Evolutionary conservation across 257 asterid genomes (phyloP), one percentile per base, ranked within the genome.

Genomic region (Solanum gandarillasii): DNA sequence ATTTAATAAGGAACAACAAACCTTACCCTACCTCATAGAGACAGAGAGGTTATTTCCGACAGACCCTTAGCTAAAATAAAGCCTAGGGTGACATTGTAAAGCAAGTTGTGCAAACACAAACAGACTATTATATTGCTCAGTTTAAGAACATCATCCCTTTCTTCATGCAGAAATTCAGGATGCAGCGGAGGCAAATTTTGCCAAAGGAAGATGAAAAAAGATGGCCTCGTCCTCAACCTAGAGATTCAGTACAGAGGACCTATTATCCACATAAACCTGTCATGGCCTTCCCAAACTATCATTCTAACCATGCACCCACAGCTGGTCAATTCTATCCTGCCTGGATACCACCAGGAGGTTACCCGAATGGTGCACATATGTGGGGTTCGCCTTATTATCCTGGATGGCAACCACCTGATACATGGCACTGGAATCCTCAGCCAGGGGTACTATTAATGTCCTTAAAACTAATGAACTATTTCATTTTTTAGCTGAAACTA

Each of bases 281-380:
- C 38, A 84, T 92, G 92, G 92, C 93, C 84, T 92, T 81, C 83
- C 93, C 94, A 11, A 86, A 87, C 58, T 87, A 91, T 88, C 93
- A 91, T 41, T 88, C 90, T 73, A 84, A 83, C 52, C 88, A 88
- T 27, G 29, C 84, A 71, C 48, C 87, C 60, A 86, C 92, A 21
- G 78, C 84, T 68, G 89, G 88, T 86, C 94, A 88, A 58, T 82
- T 88, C 67, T 89, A 90, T 89, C 91, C 92, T 48, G 84, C 92
- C 13, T 91, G 93, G 94, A 72, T 88, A 48, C 89, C 90, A 2
- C 91, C 90, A 23, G 89, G 88, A 13, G 46, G 86, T 58, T 89
- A 91, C 73, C 84, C 92, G 7, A 88, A 83, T 39, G 92, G 92
- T 76, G 88, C 85, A 86, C 90, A 85, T 21, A 73, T 82, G 60